Evolutionary conservation across 225 moss, liverwort and hornwort species (phyloP).

Genomic region (Sphagnum contortum): DNA sequence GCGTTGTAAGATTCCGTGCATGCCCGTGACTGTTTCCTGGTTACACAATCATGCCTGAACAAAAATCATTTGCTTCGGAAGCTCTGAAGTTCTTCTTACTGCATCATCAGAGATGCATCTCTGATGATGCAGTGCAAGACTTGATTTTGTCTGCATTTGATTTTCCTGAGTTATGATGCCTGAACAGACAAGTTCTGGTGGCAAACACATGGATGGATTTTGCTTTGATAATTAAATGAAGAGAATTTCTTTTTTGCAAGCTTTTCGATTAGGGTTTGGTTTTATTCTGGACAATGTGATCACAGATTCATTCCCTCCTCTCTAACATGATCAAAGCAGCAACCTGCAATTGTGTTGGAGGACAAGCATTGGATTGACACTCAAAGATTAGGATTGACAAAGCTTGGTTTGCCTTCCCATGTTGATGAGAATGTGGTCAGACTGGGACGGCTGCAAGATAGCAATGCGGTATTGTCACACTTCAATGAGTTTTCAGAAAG

Average conservation of each 20-base stretch:
- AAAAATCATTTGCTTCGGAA: too few relatives aligned
- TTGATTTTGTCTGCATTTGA: too few relatives aligned
- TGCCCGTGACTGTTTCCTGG: background rate
- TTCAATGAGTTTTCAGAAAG: conserved; percentile 97
- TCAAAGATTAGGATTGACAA: background rate
- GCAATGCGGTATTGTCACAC: conserved; percentile 95
- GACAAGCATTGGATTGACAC: background rate
- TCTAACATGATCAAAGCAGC: background rate
- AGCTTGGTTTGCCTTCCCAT: background rate
- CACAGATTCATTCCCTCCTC: background rate
- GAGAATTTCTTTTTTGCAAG: too few relatives aligned
- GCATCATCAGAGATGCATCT: too few relatives aligned
- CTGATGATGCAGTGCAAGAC: too few relatives aligned
- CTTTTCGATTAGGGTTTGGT: background rate
- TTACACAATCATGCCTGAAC: background rate
- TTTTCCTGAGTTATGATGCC: too few relatives aligned
- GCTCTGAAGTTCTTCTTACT: too few relatives aligned
- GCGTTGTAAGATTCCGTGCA: background rate
- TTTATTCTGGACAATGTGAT: background rate
- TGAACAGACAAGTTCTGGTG: too few relatives aligned
- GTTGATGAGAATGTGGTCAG: conserved; percentile 17
- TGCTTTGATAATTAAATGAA: too few relatives aligned
- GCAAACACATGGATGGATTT: too few relatives aligned
- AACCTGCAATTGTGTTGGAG: background rate
- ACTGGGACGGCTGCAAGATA: conserved; percentile 91